Evolutionary conservation across 1,284 basidiomycete species (phyloP), one percentile per base, ranked within the genome.

Genomic region (Marasmius tenuissimus): DNA sequence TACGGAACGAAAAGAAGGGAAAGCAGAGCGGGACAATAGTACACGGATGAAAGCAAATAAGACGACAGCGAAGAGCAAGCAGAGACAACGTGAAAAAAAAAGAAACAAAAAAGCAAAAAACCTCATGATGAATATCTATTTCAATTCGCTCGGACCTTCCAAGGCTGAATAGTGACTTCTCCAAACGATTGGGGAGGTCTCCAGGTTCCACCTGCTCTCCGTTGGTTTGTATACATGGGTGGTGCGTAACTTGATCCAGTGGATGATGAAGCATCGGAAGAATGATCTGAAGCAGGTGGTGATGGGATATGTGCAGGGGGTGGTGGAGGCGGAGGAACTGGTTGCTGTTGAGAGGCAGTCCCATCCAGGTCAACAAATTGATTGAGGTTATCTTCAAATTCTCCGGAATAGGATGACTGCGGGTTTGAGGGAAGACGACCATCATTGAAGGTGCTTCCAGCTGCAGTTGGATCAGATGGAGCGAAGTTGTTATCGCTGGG

Each of bases 251-350:
- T 35, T 37, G 52, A 34, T 18, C 35, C 12, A 7, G 11, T 11
- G 10, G 52, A 54, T 18, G 52, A 37, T n/a, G 34, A 16, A 3
- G 8, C n/a, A 16, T 54, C 52, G 4, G 34, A 20, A 14, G 37
- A 11, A n/a, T 49, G 27, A 11, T 18, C 52, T 18, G n/a, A 34
- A 35, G 94, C 33, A 20, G 52, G 37, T 7, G 52, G 38, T 18
- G 27, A 35, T n/a, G 52, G 33, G 52, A n/a, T 18, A 37, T n/a
- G 52, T 54, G 52, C 35, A 14, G 12, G 27, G 14, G 11, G 4
- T n/a, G 11, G 34, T n/a, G 80, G 53, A 94, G 83, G 67, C 94
- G 87, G 94, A 8, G 20, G 45, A n/a, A 14, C 16, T 2, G 45
- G 45, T n/a, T 47, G 45, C 7, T 47, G 45, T 8, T 20, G 16